Conservation (phyloP, 23 red algal genomes). For the Cyanidioschyzon merolae region DNA sequence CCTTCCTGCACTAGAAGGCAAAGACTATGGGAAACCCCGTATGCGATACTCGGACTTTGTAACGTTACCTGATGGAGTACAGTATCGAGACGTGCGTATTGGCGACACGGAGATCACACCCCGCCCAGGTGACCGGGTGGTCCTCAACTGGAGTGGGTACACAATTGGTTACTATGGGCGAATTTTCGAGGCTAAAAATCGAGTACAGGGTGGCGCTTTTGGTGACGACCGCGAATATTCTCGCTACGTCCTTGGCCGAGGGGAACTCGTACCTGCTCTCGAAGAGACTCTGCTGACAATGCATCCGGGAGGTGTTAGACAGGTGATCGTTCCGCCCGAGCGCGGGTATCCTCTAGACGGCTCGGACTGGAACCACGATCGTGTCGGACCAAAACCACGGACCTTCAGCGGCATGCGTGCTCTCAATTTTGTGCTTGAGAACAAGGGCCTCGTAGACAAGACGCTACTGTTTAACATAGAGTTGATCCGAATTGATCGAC, state of each 20-base stretch:
- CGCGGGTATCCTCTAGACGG: constrained; percentile 6
- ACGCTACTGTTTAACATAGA: constrained; percentile 24
- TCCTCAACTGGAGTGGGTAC: constrained; percentile 23
- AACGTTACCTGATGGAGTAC: neutral
- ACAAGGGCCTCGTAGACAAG: constrained; percentile 27
- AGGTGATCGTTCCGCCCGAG: constrained; percentile 6
- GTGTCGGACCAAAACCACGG: constrained; percentile 18
- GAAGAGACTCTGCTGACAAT: constrained; percentile 11
- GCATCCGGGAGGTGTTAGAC: neutral
- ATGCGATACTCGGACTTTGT: neutral
- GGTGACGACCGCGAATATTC: constrained; percentile 17
- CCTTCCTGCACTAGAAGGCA: neutral
- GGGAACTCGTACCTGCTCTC: constrained; percentile 1
- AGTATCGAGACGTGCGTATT: neutral
- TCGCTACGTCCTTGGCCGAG: constrained; percentile 15
- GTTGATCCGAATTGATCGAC: constrained; percentile 9
- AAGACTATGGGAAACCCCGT: constrained; percentile 1
- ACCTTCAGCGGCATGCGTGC: constrained; percentile 22
- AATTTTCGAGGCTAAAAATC: constrained; percentile 24
- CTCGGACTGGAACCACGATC: constrained; percentile 11
- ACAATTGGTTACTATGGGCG: constrained; percentile 26
- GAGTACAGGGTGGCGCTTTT: constrained; percentile 20
- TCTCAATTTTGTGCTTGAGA: constrained; percentile 24
- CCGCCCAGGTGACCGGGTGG: constrained; percentile 15
- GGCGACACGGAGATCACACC: neutral